Base-by-base conservation (phyloP, 257 asterid species). In the Nicotiana tomentosiformis region DNA sequence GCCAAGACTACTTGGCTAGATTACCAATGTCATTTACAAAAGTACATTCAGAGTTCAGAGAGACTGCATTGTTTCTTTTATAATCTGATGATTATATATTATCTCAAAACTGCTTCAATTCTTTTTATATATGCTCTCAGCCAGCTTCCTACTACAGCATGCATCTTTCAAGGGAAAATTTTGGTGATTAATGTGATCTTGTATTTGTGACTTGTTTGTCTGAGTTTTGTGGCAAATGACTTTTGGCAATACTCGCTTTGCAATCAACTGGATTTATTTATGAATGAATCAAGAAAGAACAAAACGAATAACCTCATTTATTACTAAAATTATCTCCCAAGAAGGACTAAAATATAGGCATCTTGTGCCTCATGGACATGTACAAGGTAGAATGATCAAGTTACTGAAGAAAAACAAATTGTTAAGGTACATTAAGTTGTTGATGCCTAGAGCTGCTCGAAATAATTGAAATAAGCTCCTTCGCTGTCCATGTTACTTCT, bases 401-500 rank as follows among this genome's bases (percentile, higher is more conserved):
- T 11, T 72, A 10, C 23, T 72, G 37, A 23, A 76, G 62, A 39
- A 51, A 74, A 51, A 49, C 16, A 51, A 72, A 46, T 51, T 51
- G 43, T 16, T 51, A 76, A 23, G 43, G 20, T 26, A 49, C 64
- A 74, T 74, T 74, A 26, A 49, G 64, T 16, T 76, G 64, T 46
- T 49, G 62, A 4, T 14, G 65, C 29, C 64, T 76, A 49, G 26
- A 84, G 83, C 81, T 82, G 85, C 26, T 77, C 58, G 81, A 74
- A 68, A 90, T 76, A 26, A 85, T 65, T 33, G 92, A 88, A 64
- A 87, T 87, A 16, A 94, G 91, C 90, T 92, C 92, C 83, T 82
- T 83, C 3, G 97, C 95, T 14, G 97, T 91, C 98, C 97, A 91
- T 55, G 98, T 91, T 26, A 86, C 88, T 66, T 78, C 49, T 26